Percentiles rank a stretch among this genome's conserved stretches.
phyloP scores from a whole-genome alignment of 148 eudicot species.

The Cornus controversa region DNA sequence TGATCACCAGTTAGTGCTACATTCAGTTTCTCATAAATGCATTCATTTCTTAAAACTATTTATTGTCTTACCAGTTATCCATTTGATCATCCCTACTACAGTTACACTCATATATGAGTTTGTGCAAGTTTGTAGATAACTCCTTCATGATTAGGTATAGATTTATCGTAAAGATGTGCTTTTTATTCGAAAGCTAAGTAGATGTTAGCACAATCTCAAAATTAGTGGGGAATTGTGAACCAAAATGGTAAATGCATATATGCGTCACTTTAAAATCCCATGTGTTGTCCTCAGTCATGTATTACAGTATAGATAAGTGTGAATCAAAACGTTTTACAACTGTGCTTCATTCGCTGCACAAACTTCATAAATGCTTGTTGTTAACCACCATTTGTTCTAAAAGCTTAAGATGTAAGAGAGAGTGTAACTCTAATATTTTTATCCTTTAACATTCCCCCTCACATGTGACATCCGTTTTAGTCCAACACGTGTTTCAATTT shows the following conservation, averaged over 20 bases:
- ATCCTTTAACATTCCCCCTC: too few relatives aligned
- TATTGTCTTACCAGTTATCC: not conserved
- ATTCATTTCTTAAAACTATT: not conserved
- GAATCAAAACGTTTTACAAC: not conserved
- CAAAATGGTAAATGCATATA: not conserved
- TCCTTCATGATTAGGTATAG: not conserved
- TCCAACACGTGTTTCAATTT: too few relatives aligned
- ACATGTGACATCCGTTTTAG: too few relatives aligned
- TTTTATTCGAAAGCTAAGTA: not conserved
- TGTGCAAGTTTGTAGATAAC: not conserved
- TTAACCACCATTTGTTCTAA: too few relatives aligned
- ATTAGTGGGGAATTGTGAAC: not conserved
- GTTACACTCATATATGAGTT: not conserved
- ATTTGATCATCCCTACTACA: not conserved
- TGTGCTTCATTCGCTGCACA: not conserved
- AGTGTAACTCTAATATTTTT: too few relatives aligned
- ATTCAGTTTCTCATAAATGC: not conserved
- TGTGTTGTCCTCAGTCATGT: not conserved
- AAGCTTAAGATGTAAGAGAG: too few relatives aligned
- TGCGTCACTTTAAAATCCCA: not conserved
- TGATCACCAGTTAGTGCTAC: not conserved
- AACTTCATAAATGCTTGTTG: not conserved
- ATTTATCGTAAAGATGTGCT: not conserved
- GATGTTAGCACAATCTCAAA: not conserved
- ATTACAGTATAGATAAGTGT: not conserved